A percentile compares a stretch with the other conserved stretches of the same genome.
Evolutionary conservation across 768 basidiomycete genomes (phyloP).

Genomic region (Coprinellus micaceus): DNA sequence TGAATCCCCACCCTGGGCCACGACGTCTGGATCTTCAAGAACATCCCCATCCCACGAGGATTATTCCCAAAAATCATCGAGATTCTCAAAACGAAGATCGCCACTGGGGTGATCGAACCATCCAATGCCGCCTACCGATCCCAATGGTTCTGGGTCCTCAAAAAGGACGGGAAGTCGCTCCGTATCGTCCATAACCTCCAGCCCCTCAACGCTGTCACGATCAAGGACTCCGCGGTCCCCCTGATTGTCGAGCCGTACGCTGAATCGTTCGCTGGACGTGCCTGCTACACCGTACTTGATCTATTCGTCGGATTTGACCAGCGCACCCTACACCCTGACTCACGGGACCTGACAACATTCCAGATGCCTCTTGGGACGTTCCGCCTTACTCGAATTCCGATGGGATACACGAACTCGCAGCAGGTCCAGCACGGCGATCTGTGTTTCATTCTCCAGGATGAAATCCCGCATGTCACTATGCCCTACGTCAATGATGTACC

Average conservation of each 20-base stretch:
- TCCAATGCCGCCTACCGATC: constrained; percentile 37
- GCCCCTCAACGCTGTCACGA: constrained; percentile 33
- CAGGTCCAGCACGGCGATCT: constrained; percentile 33
- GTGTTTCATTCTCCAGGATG: constrained; percentile 25
- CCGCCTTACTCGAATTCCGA: no score
- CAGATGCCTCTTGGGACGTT: no score
- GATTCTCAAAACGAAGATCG: constrained; percentile 34
- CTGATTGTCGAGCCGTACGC: constrained; percentile 30
- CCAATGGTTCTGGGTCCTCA: constrained; percentile 37
- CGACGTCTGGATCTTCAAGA: constrained; percentile 21
- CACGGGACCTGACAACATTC: no score
- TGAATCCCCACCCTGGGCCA: constrained; percentile 33
- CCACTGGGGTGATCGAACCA: constrained; percentile 36
- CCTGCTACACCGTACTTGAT: constrained; percentile 25
- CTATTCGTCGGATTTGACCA: constrained; percentile 29
- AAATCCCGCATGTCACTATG: constrained; percentile 23
- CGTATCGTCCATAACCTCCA: constrained; percentile 34
- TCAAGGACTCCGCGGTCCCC: constrained; percentile 31
- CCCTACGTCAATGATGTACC: not conserved
- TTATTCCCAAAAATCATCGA: constrained; percentile 28
- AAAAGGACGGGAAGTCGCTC: constrained; percentile 34
- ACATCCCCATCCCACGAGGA: constrained; percentile 31
- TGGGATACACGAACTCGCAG: constrained; percentile 12
- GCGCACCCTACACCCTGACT: no score
- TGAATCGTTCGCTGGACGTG: constrained; percentile 29